Base-by-base conservation (phyloP, 2,329 filamentous ascomycete genomes). In the Pseudonectria foliicola region DNA sequence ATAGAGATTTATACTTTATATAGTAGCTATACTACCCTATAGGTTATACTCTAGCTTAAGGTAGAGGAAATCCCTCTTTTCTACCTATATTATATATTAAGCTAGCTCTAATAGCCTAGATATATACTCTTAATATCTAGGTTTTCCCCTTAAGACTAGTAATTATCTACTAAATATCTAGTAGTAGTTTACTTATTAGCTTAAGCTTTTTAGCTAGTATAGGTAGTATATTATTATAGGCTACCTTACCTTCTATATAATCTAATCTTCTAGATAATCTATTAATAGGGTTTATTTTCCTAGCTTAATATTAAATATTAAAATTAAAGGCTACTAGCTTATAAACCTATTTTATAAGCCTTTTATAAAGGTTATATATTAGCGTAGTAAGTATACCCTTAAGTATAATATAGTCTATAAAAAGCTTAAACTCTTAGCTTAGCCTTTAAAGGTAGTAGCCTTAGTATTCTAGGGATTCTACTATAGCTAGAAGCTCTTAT, bases 341-440 rank as follows among this genome's bases (percentile, higher is more conserved):
- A 25, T 25, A 35, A 25, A 28, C 18, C 13, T 39, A 34, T 34
- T 24, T 3, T 31, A 31, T 10, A 21, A 25, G 27, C 23, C 23
- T 28, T 27, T 10, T 31, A 26, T 32, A 29, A 13, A 33, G 31
- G 18, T 21, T 8, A 5, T 8, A 8, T 8, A 8, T 8, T 21
- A 21, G 8, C 8, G 8, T 26, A 35, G 31, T 25, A 21, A 35
- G 13, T 27, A 39, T 6, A 13, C 16, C 12, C 14, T 10, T 32
- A 35, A 32, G 31, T 15, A 18, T 21, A 32, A 10, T 29, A 38
- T 38, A 31, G 13, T 14, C 29, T 38, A 34, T 30, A 30, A 27
- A 27, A 12, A 32, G n/a, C n/a, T n/a, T n/a, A n/a, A n/a, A n/a
- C 10, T 27, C n/a, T 32, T 24, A 21, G 12, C n/a, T n/a, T n/a